Evolutionary conservation across 2,329 filamentous ascomycete species (phyloP).

Genomic region (Calonectria crousiana): DNA sequence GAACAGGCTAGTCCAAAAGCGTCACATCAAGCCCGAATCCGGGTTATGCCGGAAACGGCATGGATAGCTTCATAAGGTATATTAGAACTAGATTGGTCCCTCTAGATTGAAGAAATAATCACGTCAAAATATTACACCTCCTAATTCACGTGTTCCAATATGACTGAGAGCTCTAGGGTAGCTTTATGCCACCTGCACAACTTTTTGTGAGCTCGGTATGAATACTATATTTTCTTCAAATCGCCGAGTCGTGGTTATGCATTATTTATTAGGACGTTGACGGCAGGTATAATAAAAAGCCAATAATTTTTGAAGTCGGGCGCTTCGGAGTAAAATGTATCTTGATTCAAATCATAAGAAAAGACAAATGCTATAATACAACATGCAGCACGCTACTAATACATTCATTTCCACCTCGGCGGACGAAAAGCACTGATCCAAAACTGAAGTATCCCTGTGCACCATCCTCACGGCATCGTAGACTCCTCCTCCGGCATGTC

Average conservation of each 20-base stretch:
- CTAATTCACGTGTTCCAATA: no score
- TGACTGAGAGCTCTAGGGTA: background rate
- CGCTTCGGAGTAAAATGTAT: background rate
- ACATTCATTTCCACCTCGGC: background rate
- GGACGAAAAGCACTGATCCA: no score
- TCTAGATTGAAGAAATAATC: no score
- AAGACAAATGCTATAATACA: background rate
- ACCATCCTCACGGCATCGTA: background rate
- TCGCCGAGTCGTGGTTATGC: background rate
- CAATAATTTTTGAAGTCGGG: background rate
- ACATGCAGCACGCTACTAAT: background rate
- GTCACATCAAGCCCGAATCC: no score
- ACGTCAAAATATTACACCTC: no score
- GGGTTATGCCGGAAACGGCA: no score
- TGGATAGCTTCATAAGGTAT: no score
- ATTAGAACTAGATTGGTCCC: no score
- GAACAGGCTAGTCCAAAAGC: no score
- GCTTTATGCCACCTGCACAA: background rate
- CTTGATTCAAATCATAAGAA: background rate
- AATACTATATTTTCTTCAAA: background rate
- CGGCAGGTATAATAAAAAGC: background rate
- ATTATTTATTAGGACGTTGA: background rate
- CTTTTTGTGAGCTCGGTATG: background rate
- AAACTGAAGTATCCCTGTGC: background rate
- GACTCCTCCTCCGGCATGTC: constrained; percentile 24